Evolutionary conservation across 208 protist species (phyloP), one percentile per base, ranked within the genome.

Genomic region (Crithidia expoeki): DNA sequence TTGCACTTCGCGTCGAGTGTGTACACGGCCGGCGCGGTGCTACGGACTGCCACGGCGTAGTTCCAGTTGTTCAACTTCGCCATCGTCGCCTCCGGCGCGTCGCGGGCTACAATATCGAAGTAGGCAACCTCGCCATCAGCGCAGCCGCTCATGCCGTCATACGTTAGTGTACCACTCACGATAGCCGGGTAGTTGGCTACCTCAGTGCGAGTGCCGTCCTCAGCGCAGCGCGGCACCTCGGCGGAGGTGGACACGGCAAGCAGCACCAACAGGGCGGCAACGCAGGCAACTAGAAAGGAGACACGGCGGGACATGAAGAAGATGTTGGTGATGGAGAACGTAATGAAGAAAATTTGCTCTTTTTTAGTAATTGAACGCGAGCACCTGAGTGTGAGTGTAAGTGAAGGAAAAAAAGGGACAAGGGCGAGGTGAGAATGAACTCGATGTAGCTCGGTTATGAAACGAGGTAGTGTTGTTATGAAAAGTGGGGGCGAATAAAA

Each of bases 1-100:
- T 63, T 53, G 49, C 73, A 84, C 40, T 58, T 56, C 6, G 80
- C 84, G 0, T 64, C 23, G 0, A 84, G 33, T n/a, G 74, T 79
- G 59, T 86, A 89, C 42, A 53, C 63, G 6, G 76, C 63, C 16
- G 67, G 27, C 4, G 9, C 33, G 16, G 3, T 34, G 47, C 23
- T 57, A 34, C 61, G 61, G 4, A 67, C 2, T 2, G 49, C 46
- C 32, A 67, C 61, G 33, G 57, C 57, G 61, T 42, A 67, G 14
- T 44, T 55, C 61, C 61, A 67, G 61, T 57, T 47, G 47, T 57
- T 57, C 61, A 67, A 3, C 61, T 32, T 57, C 61, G 33, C 61
- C 32, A 67, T 44, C 47, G 61, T 57, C 23, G 61, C 25, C 3
- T 11, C 2, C 19, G 47, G 11, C 4, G 11, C 28, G 32, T 10